A percentile compares a stretch with the other conserved stretches of the same genome.
These are phyloP conservation scores for Cicer judaicum DNA, from an alignment of 306 rosid species.

Conservation along the genomic window DNA sequence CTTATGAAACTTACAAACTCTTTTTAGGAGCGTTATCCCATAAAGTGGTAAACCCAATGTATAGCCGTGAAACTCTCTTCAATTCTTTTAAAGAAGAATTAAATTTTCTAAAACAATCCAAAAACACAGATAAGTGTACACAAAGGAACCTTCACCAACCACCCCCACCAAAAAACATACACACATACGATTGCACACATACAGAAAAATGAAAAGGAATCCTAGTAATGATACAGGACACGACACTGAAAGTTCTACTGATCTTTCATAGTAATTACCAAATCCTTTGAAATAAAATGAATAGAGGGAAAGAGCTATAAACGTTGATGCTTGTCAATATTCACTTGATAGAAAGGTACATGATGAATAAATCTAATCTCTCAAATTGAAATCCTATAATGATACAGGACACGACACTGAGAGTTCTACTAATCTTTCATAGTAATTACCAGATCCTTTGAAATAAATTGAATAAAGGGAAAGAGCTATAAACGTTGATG, in stretches of 20 bases:
- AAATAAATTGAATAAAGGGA: constrained; percentile 13
- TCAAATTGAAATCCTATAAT: constrained; percentile 29
- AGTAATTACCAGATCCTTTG: neutral
- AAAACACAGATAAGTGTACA: neutral
- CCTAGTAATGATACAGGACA: constrained; percentile 3
- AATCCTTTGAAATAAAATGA: constrained; percentile 22
- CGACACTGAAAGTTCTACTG: constrained; percentile 16
- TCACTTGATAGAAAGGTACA: constrained; percentile 14
- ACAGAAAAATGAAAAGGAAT: constrained; percentile 22
- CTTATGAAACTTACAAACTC: constrained; percentile 2
- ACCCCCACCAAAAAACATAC: neutral
- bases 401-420: constrained; percentile 2
- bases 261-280: constrained; percentile 8
- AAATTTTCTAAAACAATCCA: constrained; percentile 18
- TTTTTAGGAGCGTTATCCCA: constrained; percentile 25
- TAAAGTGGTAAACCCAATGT: constrained; percentile 13
- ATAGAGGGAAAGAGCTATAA: constrained; percentile 9
- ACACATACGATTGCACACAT: neutral
- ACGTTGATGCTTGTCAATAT: neutral
- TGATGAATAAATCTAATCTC: neutral
- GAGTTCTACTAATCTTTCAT: constrained; percentile 28
- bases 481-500: constrained; percentile 6
- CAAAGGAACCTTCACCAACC: neutral
- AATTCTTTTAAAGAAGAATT: constrained; percentile 19
- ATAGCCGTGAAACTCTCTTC: constrained; percentile 1